A percentile compares a stretch with the other conserved stretches of the same genome.
Conservation (phyloP, 2,329 filamentous ascomycete species). For the Microsporum canis region DNA sequence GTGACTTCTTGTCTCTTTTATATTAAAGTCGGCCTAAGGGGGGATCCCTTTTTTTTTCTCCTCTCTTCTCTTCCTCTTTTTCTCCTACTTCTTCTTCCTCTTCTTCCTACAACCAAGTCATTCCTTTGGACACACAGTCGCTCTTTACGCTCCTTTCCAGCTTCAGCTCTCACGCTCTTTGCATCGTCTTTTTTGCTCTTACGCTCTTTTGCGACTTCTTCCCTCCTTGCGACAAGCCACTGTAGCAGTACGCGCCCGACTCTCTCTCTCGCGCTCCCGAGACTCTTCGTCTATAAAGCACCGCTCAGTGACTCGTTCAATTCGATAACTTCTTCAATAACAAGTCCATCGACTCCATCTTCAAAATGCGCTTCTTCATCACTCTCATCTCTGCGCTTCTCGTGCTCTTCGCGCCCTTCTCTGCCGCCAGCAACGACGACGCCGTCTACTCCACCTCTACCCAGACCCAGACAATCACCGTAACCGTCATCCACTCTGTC, state of each 20-base stretch:
- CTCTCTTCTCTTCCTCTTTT: not conserved
- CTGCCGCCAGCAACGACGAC: constrained; percentile 18
- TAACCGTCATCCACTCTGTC: constrained; percentile 18
- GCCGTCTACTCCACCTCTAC: constrained; percentile 30
- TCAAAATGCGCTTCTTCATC: constrained; percentile 29
- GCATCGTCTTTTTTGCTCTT: not conserved
- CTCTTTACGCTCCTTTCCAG: constrained; percentile 8
- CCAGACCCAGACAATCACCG: constrained; percentile 36
- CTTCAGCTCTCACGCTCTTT: not conserved
- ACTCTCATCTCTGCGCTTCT: constrained; percentile 26
- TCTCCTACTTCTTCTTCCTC: constrained; percentile 9
- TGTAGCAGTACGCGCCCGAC: constrained; percentile 8
- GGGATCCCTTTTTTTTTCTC: not conserved
- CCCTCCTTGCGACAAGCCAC: constrained; percentile 5
- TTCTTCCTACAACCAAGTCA: constrained; percentile 8
- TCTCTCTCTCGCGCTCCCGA: constrained; percentile 2
- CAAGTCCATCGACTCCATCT: not conserved
- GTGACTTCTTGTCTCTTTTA: not conserved
- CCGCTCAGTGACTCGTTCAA: not conserved
- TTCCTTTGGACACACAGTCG: not conserved
- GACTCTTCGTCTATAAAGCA: not conserved
- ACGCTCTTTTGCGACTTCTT: constrained; percentile 4
- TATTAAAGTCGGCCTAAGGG: not conserved
- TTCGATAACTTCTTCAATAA: not conserved
- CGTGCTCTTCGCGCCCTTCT: constrained; percentile 21